A percentile compares a stretch with the other conserved stretches of the same genome.
phyloP scores from a whole-genome alignment of 192 early-diverging fungal species.

The Podochytrium sp. region DNA sequence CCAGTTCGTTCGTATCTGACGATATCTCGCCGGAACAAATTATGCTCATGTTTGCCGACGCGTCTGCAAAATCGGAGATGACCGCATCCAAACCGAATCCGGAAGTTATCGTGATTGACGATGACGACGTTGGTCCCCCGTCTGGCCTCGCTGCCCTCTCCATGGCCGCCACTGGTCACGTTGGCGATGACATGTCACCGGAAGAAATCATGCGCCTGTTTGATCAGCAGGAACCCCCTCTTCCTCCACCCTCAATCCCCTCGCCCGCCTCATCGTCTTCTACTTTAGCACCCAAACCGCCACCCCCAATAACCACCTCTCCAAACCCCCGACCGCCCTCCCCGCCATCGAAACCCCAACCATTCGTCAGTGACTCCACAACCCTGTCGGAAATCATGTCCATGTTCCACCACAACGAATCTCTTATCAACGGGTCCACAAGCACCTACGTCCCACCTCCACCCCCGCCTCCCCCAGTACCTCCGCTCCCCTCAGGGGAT shows the following conservation, averaged over 20 bases:
- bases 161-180: neutral
- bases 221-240: neutral
- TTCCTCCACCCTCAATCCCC: neutral
- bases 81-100: no score
- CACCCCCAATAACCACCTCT: neutral
- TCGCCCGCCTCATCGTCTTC: neutral
- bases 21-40: neutral
- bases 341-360: neutral
- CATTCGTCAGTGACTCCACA: neutral
- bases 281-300: neutral
- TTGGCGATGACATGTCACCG: constrained; percentile 10
- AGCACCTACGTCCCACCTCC: no score
- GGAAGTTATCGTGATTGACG: neutral
- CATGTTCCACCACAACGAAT: constrained; percentile 15
- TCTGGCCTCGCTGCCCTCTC: neutral
- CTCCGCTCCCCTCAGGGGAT: neutral
- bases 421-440: no score
- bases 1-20: no score
- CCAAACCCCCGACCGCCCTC: neutral
- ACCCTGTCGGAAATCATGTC: constrained; percentile 1
- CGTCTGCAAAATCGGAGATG: no score
- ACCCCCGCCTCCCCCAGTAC: no score
- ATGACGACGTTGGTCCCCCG: constrained; percentile 10
- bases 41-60: constrained; percentile 8
- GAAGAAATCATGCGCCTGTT: constrained; percentile 13